Evolutionary conservation across 371 early-diverging fungal genomes (phyloP), one percentile per base, ranked within the genome.

Genomic region (Mucor irregularis): DNA sequence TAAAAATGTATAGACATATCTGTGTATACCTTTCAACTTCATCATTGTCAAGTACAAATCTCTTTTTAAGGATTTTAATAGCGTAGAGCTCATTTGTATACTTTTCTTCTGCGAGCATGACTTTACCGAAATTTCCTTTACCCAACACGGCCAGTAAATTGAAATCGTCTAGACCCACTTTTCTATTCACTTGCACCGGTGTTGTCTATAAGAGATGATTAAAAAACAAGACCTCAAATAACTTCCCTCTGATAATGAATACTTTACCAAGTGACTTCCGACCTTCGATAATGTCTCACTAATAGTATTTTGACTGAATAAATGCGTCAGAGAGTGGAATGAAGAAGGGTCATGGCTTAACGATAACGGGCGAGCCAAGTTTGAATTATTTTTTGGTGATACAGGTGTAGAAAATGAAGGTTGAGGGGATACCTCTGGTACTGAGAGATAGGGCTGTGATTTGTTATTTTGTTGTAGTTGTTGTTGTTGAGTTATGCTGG

Each of bases 21-120:
- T n/a, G n/a, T n/a, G n/a, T n/a, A n/a, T 64, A 82, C 82, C 84
- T 83, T 58, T 91, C 95, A 10, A 97, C 87, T 68, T 97, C 96
- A 70, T 97, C 95, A 61, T 90, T 86, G 56, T 95, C 90, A 46
- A 94, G 79, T 31, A 98, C 90, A 58, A 89, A 91, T 57, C 95
- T 90, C 73, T 99, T 99, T 73, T 97, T 98, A n/a, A 99, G 70
- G 0, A 98, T 93, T 74, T 99, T 99, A 71, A 99, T 93, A 7
- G 99, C 99, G 65, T 94, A 95, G 6, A 92, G 73, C 19, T 88
- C 79, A 39, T 83, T 80, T 8, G 86, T 86, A 45, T 70, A 58
- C 65, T 90, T 90, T 58, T 97, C 92, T 71, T 93, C 93, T 1
- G 97, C 93, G 31, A 99, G 83, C 64, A 49, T 52, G 44, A 94